Base-by-base conservation (phyloP, 2,329 filamentous ascomycete genomes). In the Paecilomyces variotii region DNA sequence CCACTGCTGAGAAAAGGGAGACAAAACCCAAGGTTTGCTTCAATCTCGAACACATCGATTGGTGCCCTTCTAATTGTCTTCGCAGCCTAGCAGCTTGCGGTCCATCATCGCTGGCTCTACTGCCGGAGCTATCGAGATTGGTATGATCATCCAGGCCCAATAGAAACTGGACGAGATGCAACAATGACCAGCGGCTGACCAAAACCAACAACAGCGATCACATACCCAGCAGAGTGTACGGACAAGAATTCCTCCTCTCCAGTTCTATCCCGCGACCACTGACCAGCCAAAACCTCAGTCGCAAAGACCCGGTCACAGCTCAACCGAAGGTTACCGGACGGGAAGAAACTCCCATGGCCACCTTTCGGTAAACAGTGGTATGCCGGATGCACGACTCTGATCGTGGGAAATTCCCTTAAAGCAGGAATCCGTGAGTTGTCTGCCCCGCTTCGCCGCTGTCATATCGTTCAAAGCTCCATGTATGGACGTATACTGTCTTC, bases 281-380 rank as follows among this genome's bases (percentile, higher is more conserved):
- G 35, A 56, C 34, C n/a, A 25, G 19, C 26, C 19, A 30, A 3
- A 52, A 28, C 25, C 4, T n/a, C 56, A 90, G 87, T 97, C 78
- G 93, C 93, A 68, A 97, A 97, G 80, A 97, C 94, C 57, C 83
- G 94, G 66, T 90, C 90, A 58, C 94, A 97, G 76, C 86, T 99
- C 70, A 99, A 99, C 75, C 86, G 88, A 65, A 85, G 87, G 67
- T 81, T 97, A 68, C 81, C 89, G 54, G 87, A 88, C 57, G 88
- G 87, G 53, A 81, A 95, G 80, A 97, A 96, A 79, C 83, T 97
- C 30, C 91, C 93, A 56, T 97, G 91, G 89, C 94, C 94, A 51
- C 90, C 90, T 10, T 97, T 97, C 70, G 94, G 94, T 54, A 81
- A 78, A 67, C 91, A 96, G 75, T 99, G 94, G 94, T 99, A 99